Percentiles rank a stretch among this genome's conserved stretches.
Evolutionary conservation across 306 rosid species (phyloP).

Genomic region (Begonia loranthoides): DNA sequence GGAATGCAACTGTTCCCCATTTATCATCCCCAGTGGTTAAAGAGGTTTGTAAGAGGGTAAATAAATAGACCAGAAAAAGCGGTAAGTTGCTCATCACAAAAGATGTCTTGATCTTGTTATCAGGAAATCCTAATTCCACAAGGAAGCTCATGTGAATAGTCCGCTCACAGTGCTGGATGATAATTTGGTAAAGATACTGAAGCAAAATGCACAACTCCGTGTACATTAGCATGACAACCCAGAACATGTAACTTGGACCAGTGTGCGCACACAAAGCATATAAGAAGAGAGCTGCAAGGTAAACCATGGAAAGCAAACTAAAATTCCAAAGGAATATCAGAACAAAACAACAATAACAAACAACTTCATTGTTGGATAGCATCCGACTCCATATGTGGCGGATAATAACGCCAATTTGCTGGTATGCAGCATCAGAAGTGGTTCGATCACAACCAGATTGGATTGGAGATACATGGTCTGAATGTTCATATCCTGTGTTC

Average conservation of each 20-base stretch:
- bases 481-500: conserved; percentile 18
- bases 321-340: conserved; percentile 94
- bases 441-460: conserved; percentile 39
- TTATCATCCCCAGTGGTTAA: conserved; percentile 90
- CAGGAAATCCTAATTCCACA: conserved; percentile 75
- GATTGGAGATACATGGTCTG: conserved; percentile 63
- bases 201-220: conserved; percentile 80
- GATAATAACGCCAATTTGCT: conserved; percentile 79
- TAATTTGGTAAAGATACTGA: conserved; percentile 86
- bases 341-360: conserved; percentile 86
- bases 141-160: conserved; percentile 33
- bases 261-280: conserved; percentile 83
- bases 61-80: conserved; percentile 79
- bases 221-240: conserved; percentile 72
- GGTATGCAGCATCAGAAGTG: conserved; percentile 67
- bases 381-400: conserved; percentile 79
- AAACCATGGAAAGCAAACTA: conserved; percentile 84
- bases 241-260: conserved; percentile 86
- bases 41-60: conserved; percentile 85
- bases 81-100: conserved; percentile 83
- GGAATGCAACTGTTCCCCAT: conserved; percentile 50
- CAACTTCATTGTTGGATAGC: conserved; percentile 87
- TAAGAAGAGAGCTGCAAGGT: conserved; percentile 80
- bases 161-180: conserved; percentile 81
- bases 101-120: conserved; percentile 50